Base-by-base conservation (phyloP, 176 grass and related monocot species). In the Neostapfia colusana region DNA sequence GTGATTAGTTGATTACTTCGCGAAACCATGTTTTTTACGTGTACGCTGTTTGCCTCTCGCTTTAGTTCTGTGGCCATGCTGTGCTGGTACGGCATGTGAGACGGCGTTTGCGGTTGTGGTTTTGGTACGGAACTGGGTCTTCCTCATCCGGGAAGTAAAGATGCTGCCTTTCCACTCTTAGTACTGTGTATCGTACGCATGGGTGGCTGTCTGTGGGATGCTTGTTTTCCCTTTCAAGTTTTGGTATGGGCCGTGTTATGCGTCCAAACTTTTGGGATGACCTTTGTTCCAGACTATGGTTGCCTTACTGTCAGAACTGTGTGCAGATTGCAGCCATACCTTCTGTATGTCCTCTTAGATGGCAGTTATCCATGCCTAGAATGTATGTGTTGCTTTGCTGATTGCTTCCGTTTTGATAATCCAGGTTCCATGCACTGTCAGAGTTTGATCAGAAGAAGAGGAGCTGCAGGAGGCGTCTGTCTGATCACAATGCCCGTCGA, bases 381-480 rank as follows among this genome's bases (percentile, higher is more conserved):
- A 40, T 70, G 24, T 65, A 21, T 44, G 31, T 44, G 55, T 74
- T 11, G 7, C 78, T 73, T 64, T 74, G 21, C 64, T 81, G 56
- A 84, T 74, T 74, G 77, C 21, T 39, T 75, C 75, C 38, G n/a
- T 72, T 81, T 54, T 66, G 11, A 63, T 90, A 21, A 80, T 87
- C 20, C 83, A 95, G 92, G 83, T 95, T 95, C 76, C 92, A 95
- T 72, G 63, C 45, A 6, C 82, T 95, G 8, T 79, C 80, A 3
- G 92, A 95, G 79, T 95, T 95, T 76, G 92, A 95, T 69, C 88
- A 89, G 82, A 88, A 86, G 49, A 95, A 95, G 75, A 78, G 92
- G 76, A 95, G 92, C 58, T 95, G 92, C 77, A 82, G 92, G 58
- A 91, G 86, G 62, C 89, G 92, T 60, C 79, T 95, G 40, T 88